These are phyloP conservation scores for Tylopilus cervinicoccineus DNA, from an alignment of 768 basidiomycete genomes.

Conservation along the genomic window DNA sequence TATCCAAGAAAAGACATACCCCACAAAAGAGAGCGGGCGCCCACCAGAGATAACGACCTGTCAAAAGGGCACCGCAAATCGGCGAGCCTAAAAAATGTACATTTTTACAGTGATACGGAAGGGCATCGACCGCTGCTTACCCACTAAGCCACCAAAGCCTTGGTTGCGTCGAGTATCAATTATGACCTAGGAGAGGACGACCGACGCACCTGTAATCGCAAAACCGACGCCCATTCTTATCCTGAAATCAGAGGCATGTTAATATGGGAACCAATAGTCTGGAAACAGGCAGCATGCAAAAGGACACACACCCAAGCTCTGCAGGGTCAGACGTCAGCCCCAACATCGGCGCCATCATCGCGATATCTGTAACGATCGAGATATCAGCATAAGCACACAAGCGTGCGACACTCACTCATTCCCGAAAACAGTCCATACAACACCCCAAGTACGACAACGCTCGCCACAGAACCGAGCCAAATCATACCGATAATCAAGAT, in stretches of 20 bases:
- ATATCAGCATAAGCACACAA: not conserved
- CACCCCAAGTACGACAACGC: constrained; percentile 39
- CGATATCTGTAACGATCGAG: constrained; percentile 28
- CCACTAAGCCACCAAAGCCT: constrained; percentile 26
- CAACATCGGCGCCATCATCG: constrained; percentile 41
- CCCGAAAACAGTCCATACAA: constrained; percentile 50
- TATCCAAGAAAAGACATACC: constrained; percentile 16
- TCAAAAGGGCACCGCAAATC: constrained; percentile 53
- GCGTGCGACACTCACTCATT: constrained; percentile 28
- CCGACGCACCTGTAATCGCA: constrained; percentile 35
- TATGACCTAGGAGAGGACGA: not conserved
- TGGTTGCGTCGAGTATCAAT: not conserved
- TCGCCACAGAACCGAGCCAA: constrained; percentile 35
- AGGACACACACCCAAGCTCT: constrained; percentile 49
- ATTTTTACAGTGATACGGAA: not conserved
- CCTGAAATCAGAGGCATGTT: constrained; percentile 6
- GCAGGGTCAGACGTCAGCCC: constrained; percentile 42
- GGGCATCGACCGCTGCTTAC: constrained; percentile 1
- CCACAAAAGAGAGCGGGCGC: constrained; percentile 51
- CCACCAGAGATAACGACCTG: constrained; percentile 51
- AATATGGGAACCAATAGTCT: not conserved
- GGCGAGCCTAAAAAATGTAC: constrained; percentile 44
- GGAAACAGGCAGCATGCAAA: not conserved
- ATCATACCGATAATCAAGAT: constrained; percentile 44
- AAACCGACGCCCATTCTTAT: constrained; percentile 47